phyloP scores from a whole-genome alignment of 2,329 filamentous ascomycete species.

The Drechslerella stenobrocha region DNA sequence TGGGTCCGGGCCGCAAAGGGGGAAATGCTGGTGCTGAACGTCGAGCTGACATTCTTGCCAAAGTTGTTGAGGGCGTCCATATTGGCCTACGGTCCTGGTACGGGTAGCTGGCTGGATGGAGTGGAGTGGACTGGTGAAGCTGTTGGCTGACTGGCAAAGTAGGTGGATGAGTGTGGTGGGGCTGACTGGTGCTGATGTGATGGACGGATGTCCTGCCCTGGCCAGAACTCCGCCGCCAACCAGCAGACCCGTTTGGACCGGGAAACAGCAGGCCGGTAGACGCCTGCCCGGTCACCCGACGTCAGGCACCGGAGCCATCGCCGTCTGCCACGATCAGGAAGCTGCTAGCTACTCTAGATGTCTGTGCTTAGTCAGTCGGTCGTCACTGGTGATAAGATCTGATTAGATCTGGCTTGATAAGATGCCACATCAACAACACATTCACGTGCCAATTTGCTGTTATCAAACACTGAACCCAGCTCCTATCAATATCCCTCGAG shows the following conservation, averaged over 20 bases:
- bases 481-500: no score
- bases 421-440: conserved; percentile 9
- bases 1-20: conserved; percentile 92
- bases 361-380: not conserved
- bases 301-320: not conserved
- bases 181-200: no score
- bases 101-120: not conserved
- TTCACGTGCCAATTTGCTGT: not conserved
- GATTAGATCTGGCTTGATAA: conserved; percentile 11
- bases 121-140: not conserved
- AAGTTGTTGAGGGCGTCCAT: conserved; percentile 74
- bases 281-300: not conserved
- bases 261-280: not conserved
- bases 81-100: conserved; percentile 14
- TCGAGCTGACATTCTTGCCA: conserved; percentile 67
- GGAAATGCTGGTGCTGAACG: conserved; percentile 64
- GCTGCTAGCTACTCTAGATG: no score
- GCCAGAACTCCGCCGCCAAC: not conserved
- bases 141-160: not conserved
- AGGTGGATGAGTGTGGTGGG: conserved; percentile 4
- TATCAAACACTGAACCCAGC: no score
- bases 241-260: not conserved
- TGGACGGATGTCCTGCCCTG: conserved; percentile 2
- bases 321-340: no score
- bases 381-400: conserved; percentile 2